Evolutionary conservation across 352 stramenopile species (phyloP).

Genomic region (Pilasporangium apinafurcum): DNA sequence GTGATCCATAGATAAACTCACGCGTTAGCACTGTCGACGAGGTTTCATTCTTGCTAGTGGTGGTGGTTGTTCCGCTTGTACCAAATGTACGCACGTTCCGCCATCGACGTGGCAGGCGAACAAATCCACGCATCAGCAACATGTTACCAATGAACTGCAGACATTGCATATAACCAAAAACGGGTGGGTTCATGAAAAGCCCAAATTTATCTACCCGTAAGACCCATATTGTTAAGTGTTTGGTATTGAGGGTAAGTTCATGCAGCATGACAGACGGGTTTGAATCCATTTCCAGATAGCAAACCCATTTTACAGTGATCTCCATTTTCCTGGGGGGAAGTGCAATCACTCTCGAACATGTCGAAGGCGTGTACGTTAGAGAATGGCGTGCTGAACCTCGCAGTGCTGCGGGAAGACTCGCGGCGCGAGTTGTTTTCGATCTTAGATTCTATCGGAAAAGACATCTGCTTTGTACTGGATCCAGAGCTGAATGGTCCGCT

Average conservation of each 20-base stretch:
- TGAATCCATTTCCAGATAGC: no score
- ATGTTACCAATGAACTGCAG: background rate
- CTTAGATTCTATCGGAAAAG: constrained; percentile 78
- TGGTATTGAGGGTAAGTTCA: no score
- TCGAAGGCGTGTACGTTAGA: constrained; percentile 78
- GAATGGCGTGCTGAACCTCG: constrained; percentile 81
- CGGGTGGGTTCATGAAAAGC: background rate
- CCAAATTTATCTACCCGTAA: background rate
- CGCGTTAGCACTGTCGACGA: constrained; percentile 43
- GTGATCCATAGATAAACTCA: constrained; percentile 78
- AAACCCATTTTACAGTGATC: background rate
- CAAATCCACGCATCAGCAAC: background rate
- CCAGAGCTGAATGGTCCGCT: constrained; percentile 74
- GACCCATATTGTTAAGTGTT: background rate
- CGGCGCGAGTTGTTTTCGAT: constrained; percentile 82
- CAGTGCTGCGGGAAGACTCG: constrained; percentile 80
- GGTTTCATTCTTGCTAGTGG: background rate
- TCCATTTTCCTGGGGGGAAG: background rate
- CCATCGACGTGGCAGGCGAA: background rate
- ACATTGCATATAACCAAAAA: background rate
- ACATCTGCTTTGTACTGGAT: constrained; percentile 86
- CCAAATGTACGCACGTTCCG: background rate
- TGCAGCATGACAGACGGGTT: no score
- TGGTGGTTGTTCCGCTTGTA: no score
- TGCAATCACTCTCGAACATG: constrained; percentile 19